Evolutionary conservation across 495 filamentous ascomycete species (phyloP), one percentile per base, ranked within the genome.

Genomic region (Geopyxis carbonaria): DNA sequence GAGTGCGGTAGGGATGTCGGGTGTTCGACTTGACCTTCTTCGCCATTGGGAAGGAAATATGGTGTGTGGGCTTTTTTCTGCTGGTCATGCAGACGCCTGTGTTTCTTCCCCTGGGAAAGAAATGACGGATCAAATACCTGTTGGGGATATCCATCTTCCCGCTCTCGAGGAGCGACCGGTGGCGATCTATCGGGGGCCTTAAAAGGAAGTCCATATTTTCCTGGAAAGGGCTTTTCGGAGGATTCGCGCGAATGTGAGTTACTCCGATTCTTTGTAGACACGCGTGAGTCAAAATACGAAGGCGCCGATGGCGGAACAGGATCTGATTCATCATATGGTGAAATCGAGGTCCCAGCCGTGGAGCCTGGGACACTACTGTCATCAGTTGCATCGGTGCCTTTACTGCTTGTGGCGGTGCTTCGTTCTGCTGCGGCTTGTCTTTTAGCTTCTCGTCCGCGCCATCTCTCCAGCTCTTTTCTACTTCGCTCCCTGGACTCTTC

Each of bases 391-490:
- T n/a, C n/a, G n/a, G n/a, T n/a, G n/a, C n/a, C n/a, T n/a, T n/a
- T n/a, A n/a, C n/a, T n/a, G n/a, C n/a, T n/a, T n/a, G n/a, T n/a
- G n/a, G n/a, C n/a, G n/a, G n/a, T n/a, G n/a, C n/a, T n/a, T n/a
- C n/a, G n/a, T n/a, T n/a, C n/a, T n/a, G n/a, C n/a, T n/a, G n/a
- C n/a, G n/a, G 15, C 15, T n/a, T 30, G 11, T 30, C 31, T n/a
- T 19, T 34, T 34, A 3, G 31, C 31, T 1, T 13, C 2, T 13
- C 31, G 31, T 18, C 20, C 18, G 11, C 18, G 10, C 31, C 31
- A 34, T 34, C 30, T 34, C 40, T 51, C 43, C 9, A 22, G 24
- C 6, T 47, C 38, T 15, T 27, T 24, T 3, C 33, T 36, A 19
- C 32, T 41, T 24, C 20, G 31, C 32, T 34, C 22, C 27, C 24